Evolutionary conservation across 2,329 filamentous ascomycete genomes (phyloP), one percentile per base, ranked within the genome.

Genomic region (Penicillium sp.): DNA sequence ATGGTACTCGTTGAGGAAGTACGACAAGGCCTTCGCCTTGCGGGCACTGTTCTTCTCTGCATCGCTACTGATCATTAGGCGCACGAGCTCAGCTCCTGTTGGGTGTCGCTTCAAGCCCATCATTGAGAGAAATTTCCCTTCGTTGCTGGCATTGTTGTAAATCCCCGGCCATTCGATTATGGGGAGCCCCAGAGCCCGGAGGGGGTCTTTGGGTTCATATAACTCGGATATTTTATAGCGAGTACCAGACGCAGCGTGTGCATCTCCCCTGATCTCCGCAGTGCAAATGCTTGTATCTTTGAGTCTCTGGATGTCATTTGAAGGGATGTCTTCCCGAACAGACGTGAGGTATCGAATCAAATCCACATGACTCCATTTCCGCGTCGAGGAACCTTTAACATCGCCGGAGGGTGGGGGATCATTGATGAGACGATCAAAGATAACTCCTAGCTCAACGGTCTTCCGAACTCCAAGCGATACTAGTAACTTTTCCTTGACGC

Each of bases 261-360:
- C 72, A 44, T 82, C 83, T 42, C 69, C 66, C 55, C 74, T 72
- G 48, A 80, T 80, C 71, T 96, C 91, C 3, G 90, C 90, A 10
- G 91, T 91, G 67, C 93, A 93, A 44, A 98, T 91, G 11, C 86
- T 86, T 0, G 91, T 91, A 49, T 87, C 84, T 55, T 84, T 88
- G 24, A 99, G 81, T 68, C 89, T 90, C 62, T 85, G 87, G 54
- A 97, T 83, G 71, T 99, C 95, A 49, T 88, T 87, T 10, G 78
- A 74, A 0, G 95, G 95, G 58, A 99, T 97, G 65, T 99, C 95
- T 52, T 90, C 85, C 58, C 86, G 87, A 27, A 99, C 95, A 9
- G 93, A 96, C 11, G 93, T 86, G 44, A 99, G 84, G 67, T 99
- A 99, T 66, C 92, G 93, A 74, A 99, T 92, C 26, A 99, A 81